Conservation (phyloP, 164 flowering plant genomes). For the Tetrastigma voinierianum region DNA sequence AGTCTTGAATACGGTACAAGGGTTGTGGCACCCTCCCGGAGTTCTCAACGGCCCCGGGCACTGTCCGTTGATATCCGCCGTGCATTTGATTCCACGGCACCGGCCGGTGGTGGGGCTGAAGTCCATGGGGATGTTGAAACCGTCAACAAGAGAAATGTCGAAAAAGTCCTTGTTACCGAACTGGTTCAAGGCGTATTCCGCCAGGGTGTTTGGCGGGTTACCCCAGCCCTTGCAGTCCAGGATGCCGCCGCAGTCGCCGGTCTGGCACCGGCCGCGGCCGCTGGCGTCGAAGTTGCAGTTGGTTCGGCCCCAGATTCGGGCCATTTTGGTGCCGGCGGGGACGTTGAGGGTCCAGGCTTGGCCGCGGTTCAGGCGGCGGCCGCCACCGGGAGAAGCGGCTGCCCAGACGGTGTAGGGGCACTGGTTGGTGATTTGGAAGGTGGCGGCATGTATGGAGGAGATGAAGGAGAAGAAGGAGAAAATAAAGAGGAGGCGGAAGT, state of each 20-base stretch:
- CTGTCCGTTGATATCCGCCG: no score
- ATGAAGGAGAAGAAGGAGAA: no score
- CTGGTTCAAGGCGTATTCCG: slow-evolving; percentile 24
- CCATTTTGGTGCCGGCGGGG: slow-evolving; percentile 11
- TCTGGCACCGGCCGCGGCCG: slow-evolving; percentile 23
- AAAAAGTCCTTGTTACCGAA: no score
- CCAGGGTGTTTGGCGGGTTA: slow-evolving; percentile 18
- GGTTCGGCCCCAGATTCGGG: slow-evolving; percentile 28
- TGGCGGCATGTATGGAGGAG: neutral
- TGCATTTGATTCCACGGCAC: no score
- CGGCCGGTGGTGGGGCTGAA: no score
- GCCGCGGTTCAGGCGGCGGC: slow-evolving; percentile 20
- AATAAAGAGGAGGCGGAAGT: no score
- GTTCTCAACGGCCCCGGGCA: no score
- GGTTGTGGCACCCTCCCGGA: no score
- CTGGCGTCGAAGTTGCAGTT: slow-evolving; percentile 21
- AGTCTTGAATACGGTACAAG: no score
- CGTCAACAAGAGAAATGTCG: no score
- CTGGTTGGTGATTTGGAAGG: neutral
- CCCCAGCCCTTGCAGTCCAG: slow-evolving; percentile 17
- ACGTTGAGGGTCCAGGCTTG: slow-evolving; percentile 17
- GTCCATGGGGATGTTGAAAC: no score
- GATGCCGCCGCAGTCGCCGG: slow-evolving; percentile 26
- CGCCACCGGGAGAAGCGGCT: slow-evolving; percentile 24
- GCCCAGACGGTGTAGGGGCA: slow-evolving; percentile 17